Base-by-base conservation (phyloP, 768 basidiomycete genomes). In the Candolleomyces efflorescens region DNA sequence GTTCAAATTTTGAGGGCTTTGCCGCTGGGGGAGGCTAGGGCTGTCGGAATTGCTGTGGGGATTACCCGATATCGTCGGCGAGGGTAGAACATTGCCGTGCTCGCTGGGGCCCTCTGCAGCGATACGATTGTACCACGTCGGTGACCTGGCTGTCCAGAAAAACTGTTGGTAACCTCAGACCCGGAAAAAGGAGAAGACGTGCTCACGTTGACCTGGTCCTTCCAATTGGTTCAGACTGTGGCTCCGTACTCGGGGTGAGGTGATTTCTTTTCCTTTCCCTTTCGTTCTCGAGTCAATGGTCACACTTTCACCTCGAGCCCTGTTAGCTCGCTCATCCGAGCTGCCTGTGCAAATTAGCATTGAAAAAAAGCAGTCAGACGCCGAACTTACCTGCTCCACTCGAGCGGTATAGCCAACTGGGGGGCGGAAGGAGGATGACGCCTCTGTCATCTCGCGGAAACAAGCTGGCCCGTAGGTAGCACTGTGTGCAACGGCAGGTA, bases 131-230 rank as follows among this genome's bases (percentile, higher is more conserved):
- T 32, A 32, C 32, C 32, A 32, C 11, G 32, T 32, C 32, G 32
- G 32, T 32, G 32, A 32, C 32, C 32, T 32, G 32, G 32, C 32
- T 32, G 32, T 32, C 32, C 32, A 32, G 32, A 5, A 5, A 32
- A 32, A 32, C 32, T 11, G 32, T 32, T 32, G 32, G 32, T 32
- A 32, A 32, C 32, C 32, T 32, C 6, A 32, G 32, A 32, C 32
- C 32, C 11, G 6, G 2, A 3, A 43, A 17, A 43, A 43, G 6
- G 15, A 17, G 15, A 15, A 43, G 41, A 13, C n/a, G 18, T 12
- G 23, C 56, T 45, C 23, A 58, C 56, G 51, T 20, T 53, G 56
- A 15, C 51, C 50, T 7, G 51, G 50, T 15, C 56, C 56, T 38
- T 27, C 39, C 17, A 58, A 43, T 20, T 18, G 41, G 45, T 20